Base-by-base conservation (phyloP, 2,329 filamentous ascomycete species). In the Orbilia ellipsospora region DNA sequence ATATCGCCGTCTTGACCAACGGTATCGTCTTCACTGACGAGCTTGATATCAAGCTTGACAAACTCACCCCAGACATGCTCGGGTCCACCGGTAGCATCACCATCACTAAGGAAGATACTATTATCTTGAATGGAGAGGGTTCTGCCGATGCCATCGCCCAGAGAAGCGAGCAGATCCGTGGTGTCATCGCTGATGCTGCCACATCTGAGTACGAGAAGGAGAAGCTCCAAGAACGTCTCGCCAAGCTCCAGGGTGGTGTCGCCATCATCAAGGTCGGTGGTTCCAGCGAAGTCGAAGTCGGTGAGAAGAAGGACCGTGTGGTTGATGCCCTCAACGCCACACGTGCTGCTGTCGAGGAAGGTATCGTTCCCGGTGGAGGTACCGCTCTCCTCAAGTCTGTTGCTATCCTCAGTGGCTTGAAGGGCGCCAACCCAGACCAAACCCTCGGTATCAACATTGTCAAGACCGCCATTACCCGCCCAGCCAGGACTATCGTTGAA, bases 171-270 rank as follows among this genome's bases (percentile, higher is more conserved):
- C 95, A 99, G 88, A 99, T 99, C 85, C 94, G 95, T 80, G 94
- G 94, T 80, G 93, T 98, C 85, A 97, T 97, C 87, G 88, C 87
- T 77, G 95, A 99, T 86, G 91, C 94, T 79, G 90, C 88, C 80
- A 99, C 95, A 78, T 97, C 94, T 57, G 95, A 99, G 82, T 99
- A 99, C 86, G 95, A 99, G 89, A 98, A 97, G 89, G 95, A 99
- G 91, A 99, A 99, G 90, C 92, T 99, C 79, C 95, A 98, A 87
- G 95, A 99, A 88, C 95, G 95, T 86, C 92, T 99, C 77, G 95
- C 95, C 80, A 99, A 99, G 90, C 92, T 99, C 80, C 98, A 95
- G 79, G 95, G 95, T 78, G 95, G 95, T 88, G 95, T 99, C 81
- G 95, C 95, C 80, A 95, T 99, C 85, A 98, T 99, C 88, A 97